phyloP scores from a whole-genome alignment of 495 filamentous ascomycete genomes.

The Aspergillus coremiiformis region DNA sequence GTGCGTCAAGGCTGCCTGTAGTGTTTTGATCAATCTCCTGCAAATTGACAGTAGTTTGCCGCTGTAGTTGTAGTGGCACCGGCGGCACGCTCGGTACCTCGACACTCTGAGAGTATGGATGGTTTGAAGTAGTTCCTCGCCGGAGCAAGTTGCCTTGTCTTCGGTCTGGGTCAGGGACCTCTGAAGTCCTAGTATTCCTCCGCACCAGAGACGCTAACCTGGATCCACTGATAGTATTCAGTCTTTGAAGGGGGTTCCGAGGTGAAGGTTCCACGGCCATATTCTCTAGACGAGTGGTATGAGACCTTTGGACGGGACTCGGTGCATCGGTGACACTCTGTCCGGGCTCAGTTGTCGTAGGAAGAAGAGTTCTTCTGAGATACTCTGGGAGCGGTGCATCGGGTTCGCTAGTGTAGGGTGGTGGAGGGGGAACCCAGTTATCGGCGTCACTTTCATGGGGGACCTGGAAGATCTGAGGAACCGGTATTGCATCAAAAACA shows the following conservation, averaged over 20 bases:
- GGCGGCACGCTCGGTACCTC: slow-evolving; percentile 2
- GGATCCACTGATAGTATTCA: slow-evolving; percentile 24
- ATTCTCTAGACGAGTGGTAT: slow-evolving; percentile 20
- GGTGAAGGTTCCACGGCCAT: slow-evolving; percentile 14
- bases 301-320: slow-evolving; percentile 16
- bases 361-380: slow-evolving; percentile 34
- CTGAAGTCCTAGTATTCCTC: slow-evolving; percentile 15
- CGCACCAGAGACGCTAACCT: slow-evolving; percentile 17
- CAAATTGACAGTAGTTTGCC: not conserved
- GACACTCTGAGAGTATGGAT: not conserved
- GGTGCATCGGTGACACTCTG: slow-evolving; percentile 6
- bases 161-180: slow-evolving; percentile 5
- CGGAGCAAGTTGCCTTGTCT: slow-evolving; percentile 11
- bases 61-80: not conserved
- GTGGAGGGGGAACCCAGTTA: slow-evolving; percentile 90
- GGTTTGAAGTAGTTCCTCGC: slow-evolving; percentile 4
- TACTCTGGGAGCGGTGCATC: slow-evolving; percentile 52
- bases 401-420: slow-evolving; percentile 69
- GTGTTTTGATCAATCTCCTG: not conserved
- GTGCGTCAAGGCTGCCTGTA: not conserved
- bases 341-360: slow-evolving; percentile 15
- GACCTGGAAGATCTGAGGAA: slow-evolving; percentile 30
- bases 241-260: slow-evolving; percentile 26
- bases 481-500: slow-evolving; percentile 9
- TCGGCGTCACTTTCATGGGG: slow-evolving; percentile 88